Conservation (phyloP, 495 filamentous ascomycete species). For the Aspergillus cavernicola region DNA sequence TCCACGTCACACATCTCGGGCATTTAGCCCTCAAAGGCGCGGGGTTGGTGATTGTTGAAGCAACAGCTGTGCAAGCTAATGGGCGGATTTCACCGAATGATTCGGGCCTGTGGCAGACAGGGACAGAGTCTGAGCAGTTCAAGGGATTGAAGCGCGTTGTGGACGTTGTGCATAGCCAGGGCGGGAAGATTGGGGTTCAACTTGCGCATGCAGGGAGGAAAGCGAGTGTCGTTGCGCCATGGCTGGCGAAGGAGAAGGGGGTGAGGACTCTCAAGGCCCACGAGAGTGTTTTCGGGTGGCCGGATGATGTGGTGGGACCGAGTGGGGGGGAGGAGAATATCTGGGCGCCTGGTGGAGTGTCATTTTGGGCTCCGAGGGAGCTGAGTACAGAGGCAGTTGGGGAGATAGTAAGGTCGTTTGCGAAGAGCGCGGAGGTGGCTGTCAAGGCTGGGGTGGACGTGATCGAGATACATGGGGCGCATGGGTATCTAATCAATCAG, state of each 20-base stretch:
- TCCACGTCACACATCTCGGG: slow-evolving; percentile 63
- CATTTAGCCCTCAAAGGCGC: slow-evolving; percentile 61
- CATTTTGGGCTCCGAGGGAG: slow-evolving; percentile 35
- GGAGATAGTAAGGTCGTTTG: slow-evolving; percentile 58
- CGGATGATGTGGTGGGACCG: slow-evolving; percentile 60
- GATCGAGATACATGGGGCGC: slow-evolving; percentile 57
- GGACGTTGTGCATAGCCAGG: slow-evolving; percentile 58
- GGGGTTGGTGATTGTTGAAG: slow-evolving; percentile 65
- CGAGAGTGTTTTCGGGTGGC: slow-evolving; percentile 63
- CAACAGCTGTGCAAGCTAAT: slow-evolving; percentile 61
- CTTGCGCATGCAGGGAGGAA: slow-evolving; percentile 74
- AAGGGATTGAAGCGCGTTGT: slow-evolving; percentile 57
- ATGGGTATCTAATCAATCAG: slow-evolving; percentile 69
- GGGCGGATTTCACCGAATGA: slow-evolving; percentile 71
- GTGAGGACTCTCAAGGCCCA: slow-evolving; percentile 40
- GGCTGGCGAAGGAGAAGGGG: slow-evolving; percentile 39
- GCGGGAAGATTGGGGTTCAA: slow-evolving; percentile 67
- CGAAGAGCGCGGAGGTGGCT: slow-evolving; percentile 54
- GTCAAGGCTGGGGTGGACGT: slow-evolving; percentile 65
- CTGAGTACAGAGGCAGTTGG: slow-evolving; percentile 55
- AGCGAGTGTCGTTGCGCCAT: slow-evolving; percentile 60
- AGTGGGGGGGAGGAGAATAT: slow-evolving; percentile 47
- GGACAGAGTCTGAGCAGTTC: slow-evolving; percentile 51
- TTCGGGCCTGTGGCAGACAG: slow-evolving; percentile 63
- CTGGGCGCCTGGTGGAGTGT: slow-evolving; percentile 35